A percentile compares a stretch with the other conserved stretches of the same genome.
These are phyloP conservation scores for Ogataea trehaloabstinens DNA, from an alignment of 805 yeast species.

Conservation along the genomic window DNA sequence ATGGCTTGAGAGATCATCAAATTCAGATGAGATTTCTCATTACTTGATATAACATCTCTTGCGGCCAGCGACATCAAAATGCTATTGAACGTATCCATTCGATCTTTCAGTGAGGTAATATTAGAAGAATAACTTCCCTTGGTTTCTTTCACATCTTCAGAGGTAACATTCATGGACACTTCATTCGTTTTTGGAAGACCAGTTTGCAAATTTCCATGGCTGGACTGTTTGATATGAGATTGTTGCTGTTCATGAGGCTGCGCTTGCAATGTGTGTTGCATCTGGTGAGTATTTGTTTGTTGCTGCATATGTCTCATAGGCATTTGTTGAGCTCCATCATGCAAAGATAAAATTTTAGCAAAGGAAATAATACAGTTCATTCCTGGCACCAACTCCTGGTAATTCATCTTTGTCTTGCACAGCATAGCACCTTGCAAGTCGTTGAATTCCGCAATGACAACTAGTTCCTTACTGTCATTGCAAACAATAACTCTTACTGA, in stretches of 20 bases:
- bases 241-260: neutral
- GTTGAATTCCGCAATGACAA: constrained; percentile 70
- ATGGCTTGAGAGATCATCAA: constrained; percentile 46
- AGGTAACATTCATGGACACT: constrained; percentile 12
- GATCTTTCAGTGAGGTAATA: constrained; percentile 22
- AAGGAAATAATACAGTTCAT: constrained; percentile 74
- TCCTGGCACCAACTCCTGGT: constrained; percentile 80
- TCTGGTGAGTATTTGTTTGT: constrained; percentile 4
- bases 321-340: constrained; percentile 6
- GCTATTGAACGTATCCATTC: constrained; percentile 16
- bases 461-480: constrained; percentile 30
- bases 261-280: neutral
- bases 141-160: constrained; percentile 15
- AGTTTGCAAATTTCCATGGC: constrained; percentile 3
- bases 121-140: constrained; percentile 11
- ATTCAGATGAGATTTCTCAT: constrained; percentile 42
- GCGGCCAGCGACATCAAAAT: constrained; percentile 12
- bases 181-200: constrained; percentile 3
- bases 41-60: constrained; percentile 36
- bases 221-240: neutral
- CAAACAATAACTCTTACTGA: constrained; percentile 59
- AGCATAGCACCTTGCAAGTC: constrained; percentile 72
- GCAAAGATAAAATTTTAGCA: constrained; percentile 58
- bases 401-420: constrained; percentile 76
- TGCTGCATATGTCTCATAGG: constrained; percentile 1